phyloP scores from a whole-genome alignment of 331 rosid genomes.

The Phaseolus coccineus region DNA sequence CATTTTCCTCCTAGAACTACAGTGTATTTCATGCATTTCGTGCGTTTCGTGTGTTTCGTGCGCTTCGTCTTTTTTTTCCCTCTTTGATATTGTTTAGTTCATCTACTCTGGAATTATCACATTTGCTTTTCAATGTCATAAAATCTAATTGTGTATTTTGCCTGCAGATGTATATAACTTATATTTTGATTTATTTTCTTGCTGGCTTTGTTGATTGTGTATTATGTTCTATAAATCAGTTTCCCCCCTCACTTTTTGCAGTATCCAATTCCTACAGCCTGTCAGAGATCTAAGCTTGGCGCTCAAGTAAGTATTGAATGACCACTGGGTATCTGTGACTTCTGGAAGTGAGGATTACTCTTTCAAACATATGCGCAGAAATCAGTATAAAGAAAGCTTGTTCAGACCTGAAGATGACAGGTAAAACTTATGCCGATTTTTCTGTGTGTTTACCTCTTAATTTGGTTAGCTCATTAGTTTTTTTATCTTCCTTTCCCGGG shows the following conservation, averaged over 20 bases:
- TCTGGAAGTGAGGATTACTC: conserved; percentile 99
- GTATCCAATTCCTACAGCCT: conserved; percentile 91
- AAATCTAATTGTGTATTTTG: conserved; percentile 42
- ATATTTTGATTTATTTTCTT: conserved; percentile 24
- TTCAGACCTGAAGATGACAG: conserved; percentile 99
- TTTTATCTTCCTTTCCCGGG: conserved; percentile 4
- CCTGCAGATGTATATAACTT: conserved; percentile 74
- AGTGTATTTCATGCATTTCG: no score
- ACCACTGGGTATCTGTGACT: conserved; percentile 98
- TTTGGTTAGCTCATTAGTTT: not conserved
- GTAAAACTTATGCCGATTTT: conserved; percentile 48
- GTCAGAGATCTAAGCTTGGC: conserved; percentile 94
- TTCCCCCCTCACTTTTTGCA: conserved; percentile 50
- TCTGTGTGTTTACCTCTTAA: conserved; percentile 4
- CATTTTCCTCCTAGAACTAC: no score
- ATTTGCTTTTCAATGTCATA: no score
- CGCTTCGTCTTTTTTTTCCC: no score
- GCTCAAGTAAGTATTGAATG: conserved; percentile 82
- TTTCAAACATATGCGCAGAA: conserved; percentile 97
- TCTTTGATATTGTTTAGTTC: no score
- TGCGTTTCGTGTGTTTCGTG: no score
- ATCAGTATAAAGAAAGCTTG: conserved; percentile 97
- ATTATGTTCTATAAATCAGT: conserved; percentile 39
- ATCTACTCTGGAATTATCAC: no score
- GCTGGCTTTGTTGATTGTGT: conserved; percentile 30